Base-by-base conservation (phyloP, 176 grass and related monocot species). In the Chrysopogon serrulatus region DNA sequence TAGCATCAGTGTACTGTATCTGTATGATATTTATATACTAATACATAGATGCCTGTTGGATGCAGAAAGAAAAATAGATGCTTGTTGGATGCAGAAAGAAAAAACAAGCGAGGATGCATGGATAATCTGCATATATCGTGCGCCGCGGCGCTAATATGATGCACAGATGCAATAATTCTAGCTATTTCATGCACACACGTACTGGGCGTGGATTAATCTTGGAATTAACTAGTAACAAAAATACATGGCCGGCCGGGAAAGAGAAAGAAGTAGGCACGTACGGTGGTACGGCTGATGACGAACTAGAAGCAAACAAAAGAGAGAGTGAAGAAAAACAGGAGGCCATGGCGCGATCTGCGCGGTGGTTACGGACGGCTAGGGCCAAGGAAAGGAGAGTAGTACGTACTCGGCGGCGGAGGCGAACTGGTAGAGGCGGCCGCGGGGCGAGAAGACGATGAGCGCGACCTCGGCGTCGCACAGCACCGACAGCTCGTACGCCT, bases 401-500 rank as follows among this genome's bases (percentile, higher is more conserved):
- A 65, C 81, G 63, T 91, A 94, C 92, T 88, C 74, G 68, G 61
- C 39, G n/a, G 89, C 84, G 14, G 89, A 88, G 24, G 92, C 84
- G 92, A 86, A 94, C 83, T 94, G 83, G 73, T 81, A 94, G 86
- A 94, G 89, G 83, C 87, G 86, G 45, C 86, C 89, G 75, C 91
- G 83, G 2, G 80, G 48, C 19, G 94, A 97, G 91, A 97, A 91
- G 89, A 97, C 85, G 69, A 97, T 71, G 84, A 97, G 89, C 1
- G 84, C 94, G 54, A 97, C 91, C 91, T 97, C 94, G 35, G 91
- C 94, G 80, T 93, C 94, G 83, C 94, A 97, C 64, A 97, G 85
- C 65, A 96, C 86, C 19, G 91, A 91, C 36, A 96, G 88, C 91
- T 96, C 94, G 75, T 83, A 91, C 7, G 94, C 94, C 88, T 96